These are phyloP conservation scores for Gleditsia sinensis DNA, from an alignment of 306 rosid species.

Conservation along the genomic window DNA sequence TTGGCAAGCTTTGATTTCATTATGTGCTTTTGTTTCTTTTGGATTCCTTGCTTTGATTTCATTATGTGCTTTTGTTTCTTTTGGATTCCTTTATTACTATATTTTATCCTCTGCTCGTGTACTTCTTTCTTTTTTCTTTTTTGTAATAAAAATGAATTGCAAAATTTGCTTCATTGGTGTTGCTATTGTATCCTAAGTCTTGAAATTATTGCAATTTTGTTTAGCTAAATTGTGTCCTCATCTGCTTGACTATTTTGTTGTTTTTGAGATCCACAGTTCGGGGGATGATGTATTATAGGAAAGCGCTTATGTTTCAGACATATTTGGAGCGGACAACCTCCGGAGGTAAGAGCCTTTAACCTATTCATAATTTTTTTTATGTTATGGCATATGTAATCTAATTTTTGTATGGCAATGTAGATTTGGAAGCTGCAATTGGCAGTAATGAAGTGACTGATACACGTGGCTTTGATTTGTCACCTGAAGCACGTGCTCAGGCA, in stretches of 20 bases:
- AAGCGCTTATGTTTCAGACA: constrained; percentile 95
- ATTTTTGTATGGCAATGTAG: constrained; percentile 38
- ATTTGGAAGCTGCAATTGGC: constrained; percentile 74
- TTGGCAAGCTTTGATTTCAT: neutral
- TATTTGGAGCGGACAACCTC: constrained; percentile 72
- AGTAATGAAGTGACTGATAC: constrained; percentile 63
- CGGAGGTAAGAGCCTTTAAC: constrained; percentile 57
- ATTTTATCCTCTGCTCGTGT: neutral
- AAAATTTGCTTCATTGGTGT: neutral
- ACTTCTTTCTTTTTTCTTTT: neutral
- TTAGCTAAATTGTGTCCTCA: neutral
- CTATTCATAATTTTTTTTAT: neutral
- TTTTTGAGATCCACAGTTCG: constrained; percentile 71
- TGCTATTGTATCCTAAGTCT: neutral
- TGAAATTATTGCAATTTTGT: neutral
- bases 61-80: neutral
- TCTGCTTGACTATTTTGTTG: constrained; percentile 24
- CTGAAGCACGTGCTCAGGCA: constrained; percentile 87
- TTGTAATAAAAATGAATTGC: neutral
- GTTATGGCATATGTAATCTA: constrained; percentile 22
- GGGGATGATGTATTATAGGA: constrained; percentile 98
- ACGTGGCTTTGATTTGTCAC: constrained; percentile 73
- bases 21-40: neutral
- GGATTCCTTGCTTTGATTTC: neutral
- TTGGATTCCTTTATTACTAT: neutral